A percentile compares a stretch with the other conserved stretches of the same genome.
phyloP scores from a whole-genome alignment of 2,329 filamentous ascomycete species.

The Hymenoscyphus linearis region DNA sequence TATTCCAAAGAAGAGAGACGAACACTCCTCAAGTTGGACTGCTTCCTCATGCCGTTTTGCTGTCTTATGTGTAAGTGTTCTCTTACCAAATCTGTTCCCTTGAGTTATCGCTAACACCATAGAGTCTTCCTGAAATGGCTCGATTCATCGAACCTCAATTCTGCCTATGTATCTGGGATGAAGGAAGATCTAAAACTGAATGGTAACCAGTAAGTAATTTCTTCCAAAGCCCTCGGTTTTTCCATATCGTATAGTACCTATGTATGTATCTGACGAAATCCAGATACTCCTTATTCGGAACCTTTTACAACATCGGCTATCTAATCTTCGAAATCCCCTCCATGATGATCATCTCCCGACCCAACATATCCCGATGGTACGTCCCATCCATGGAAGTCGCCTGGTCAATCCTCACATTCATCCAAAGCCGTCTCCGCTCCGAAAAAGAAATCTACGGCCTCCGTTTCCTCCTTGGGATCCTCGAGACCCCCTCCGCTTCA shows the following conservation, averaged over 20 bases:
- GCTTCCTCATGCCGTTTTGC: neutral
- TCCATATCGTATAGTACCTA: slow-evolving; percentile 50
- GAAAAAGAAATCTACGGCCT: slow-evolving; percentile 33
- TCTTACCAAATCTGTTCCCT: neutral
- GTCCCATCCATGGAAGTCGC: slow-evolving; percentile 20
- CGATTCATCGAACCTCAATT: slow-evolving; percentile 31
- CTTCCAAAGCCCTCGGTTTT: slow-evolving; percentile 46
- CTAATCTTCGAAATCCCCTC: slow-evolving; percentile 1
- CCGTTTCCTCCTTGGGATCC: slow-evolving; percentile 33
- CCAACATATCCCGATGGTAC: neutral
- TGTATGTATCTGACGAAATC: slow-evolving; percentile 45
- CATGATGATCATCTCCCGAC: neutral
- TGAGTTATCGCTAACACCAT: neutral
- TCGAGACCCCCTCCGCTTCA: slow-evolving; percentile 32
- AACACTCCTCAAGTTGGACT: neutral
- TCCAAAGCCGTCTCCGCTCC: slow-evolving; percentile 27
- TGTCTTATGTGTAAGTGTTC: neutral
- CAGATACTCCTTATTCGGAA: slow-evolving; percentile 42
- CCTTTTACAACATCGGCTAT: slow-evolving; percentile 6
- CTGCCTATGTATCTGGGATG: slow-evolving; percentile 35
- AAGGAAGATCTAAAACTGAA: slow-evolving; percentile 45
- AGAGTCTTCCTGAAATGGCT: slow-evolving; percentile 39
- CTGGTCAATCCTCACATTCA: slow-evolving; percentile 22
- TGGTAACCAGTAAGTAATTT: slow-evolving; percentile 40
- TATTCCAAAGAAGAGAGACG: slow-evolving; percentile 5